phyloP scores from a whole-genome alignment of 208 protist species.

The Acanthamoeba sp. region DNA sequence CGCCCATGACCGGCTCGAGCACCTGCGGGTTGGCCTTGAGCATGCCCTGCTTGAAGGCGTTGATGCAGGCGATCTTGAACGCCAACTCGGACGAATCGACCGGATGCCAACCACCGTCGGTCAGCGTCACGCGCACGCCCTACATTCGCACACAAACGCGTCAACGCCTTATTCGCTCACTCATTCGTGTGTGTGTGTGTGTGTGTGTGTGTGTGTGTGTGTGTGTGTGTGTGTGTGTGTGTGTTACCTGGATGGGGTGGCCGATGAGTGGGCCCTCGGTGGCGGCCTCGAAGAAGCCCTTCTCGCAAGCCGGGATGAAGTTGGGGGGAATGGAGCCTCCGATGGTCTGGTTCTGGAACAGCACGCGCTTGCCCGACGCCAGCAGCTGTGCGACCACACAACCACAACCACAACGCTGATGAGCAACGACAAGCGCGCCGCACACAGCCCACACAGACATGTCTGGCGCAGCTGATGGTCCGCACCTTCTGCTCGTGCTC shows the following conservation, averaged over 20 bases:
- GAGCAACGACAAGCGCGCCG: too few species aligned
- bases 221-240: slow-evolving; percentile 96
- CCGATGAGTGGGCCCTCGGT: too few species aligned
- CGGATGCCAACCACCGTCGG: slow-evolving; percentile 97
- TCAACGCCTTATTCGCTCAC: too few species aligned
- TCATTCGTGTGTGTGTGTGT: too few species aligned
- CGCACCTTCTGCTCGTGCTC: slow-evolving; percentile 30
- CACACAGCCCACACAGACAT: too few species aligned
- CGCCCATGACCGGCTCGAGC: slow-evolving; percentile 98
- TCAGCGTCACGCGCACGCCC: slow-evolving; percentile 96
- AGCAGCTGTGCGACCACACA: too few species aligned
- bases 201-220: too few species aligned
- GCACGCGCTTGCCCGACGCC: slow-evolving; percentile 76
- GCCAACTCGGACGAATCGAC: slow-evolving; percentile 99
- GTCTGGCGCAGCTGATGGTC: too few species aligned
- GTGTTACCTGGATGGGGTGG: too few species aligned
- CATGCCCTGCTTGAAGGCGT: slow-evolving; percentile 95
- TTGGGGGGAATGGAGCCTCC: slow-evolving; percentile 92
- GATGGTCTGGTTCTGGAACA: slow-evolving; percentile 96
- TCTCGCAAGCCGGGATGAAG: slow-evolving; percentile 91
- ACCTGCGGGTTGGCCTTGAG: slow-evolving; percentile 94
- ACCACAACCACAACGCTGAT: too few species aligned
- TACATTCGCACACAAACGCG: too few species aligned
- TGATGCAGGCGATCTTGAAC: slow-evolving; percentile 96
- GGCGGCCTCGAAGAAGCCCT: slow-evolving; percentile 89